Evolutionary conservation across 2,329 filamentous ascomycete species (phyloP).

Genomic region (Trichoderma sp.): DNA sequence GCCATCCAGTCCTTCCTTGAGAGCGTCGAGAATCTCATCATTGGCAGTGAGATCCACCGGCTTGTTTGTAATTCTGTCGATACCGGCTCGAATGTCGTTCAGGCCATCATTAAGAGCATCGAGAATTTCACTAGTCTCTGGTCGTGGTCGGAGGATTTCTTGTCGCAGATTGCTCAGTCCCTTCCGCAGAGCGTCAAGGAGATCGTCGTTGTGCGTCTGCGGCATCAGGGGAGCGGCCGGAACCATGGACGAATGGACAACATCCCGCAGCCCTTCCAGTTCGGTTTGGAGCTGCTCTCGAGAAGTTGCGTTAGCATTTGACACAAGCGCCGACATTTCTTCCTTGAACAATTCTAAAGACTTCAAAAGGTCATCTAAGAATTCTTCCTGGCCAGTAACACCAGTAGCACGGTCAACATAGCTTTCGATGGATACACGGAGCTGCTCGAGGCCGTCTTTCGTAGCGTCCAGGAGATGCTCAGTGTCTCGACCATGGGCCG

Average conservation of each 20-base stretch:
- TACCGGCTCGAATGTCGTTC: constrained; percentile 72
- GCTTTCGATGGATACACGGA: constrained; percentile 77
- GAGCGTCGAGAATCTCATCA: constrained; percentile 85
- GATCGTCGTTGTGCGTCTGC: constrained; percentile 59
- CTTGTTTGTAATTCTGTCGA: constrained; percentile 78
- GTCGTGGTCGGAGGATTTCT: constrained; percentile 69
- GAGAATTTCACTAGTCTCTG: constrained; percentile 83
- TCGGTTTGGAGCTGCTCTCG: constrained; percentile 75
- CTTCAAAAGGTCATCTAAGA: constrained; percentile 68
- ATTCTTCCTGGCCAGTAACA: constrained; percentile 73
- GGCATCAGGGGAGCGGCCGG: constrained; percentile 55
- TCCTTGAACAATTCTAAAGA: constrained; percentile 69
- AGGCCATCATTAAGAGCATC: constrained; percentile 90
- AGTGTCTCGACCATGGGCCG: constrained; percentile 77
- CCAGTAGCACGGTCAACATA: constrained; percentile 77
- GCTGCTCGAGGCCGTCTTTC: constrained; percentile 81
- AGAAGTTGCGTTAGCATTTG: constrained; percentile 46
- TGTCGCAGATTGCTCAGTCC: constrained; percentile 75
- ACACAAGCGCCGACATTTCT: constrained; percentile 53
- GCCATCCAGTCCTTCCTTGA: constrained; percentile 78
- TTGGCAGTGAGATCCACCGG: constrained; percentile 81
- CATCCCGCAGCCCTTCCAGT: constrained; percentile 79
- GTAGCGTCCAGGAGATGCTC: constrained; percentile 88
- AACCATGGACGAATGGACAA: constrained; percentile 71
- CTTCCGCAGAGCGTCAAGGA: constrained; percentile 70